phyloP scores from a whole-genome alignment of 129 eudicot species.

The Centella asiatica region DNA sequence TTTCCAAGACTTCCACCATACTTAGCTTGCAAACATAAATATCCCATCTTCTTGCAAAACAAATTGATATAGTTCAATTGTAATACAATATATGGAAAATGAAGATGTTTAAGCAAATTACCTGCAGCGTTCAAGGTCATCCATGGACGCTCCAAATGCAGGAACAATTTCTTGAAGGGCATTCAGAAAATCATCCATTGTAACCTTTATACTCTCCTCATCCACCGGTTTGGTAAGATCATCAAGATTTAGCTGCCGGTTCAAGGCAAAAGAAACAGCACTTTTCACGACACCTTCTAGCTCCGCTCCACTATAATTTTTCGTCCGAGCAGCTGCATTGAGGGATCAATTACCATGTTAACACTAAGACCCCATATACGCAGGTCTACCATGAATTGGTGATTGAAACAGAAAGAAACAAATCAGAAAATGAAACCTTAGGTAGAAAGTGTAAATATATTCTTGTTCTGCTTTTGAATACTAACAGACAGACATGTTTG shows the following conservation, averaged over 20 bases:
- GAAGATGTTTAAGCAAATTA: conserved; percentile 4
- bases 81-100: not conserved
- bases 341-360: not conserved
- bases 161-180: conserved; percentile 85
- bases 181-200: conserved; percentile 91
- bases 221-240: conserved; percentile 86
- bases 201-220: conserved; percentile 85
- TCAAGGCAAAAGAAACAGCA: conserved; percentile 93
- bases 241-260: conserved; percentile 79
- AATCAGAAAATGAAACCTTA: not conserved
- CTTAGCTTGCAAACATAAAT: not conserved
- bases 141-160: conserved; percentile 94
- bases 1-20: not conserved
- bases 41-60: not conserved
- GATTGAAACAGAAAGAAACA: not conserved
- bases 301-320: conserved; percentile 97
- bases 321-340: conserved; percentile 87
- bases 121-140: conserved; percentile 98
- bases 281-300: conserved; percentile 99
- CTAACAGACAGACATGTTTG: too few species aligned
- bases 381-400: not conserved
- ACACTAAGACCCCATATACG: not conserved
- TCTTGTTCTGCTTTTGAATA: too few species aligned
- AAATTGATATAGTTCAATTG: too few species aligned
- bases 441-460: too few species aligned